Percentiles rank a stretch among this genome's conserved stretches.
Evolutionary conservation across 2,329 filamentous ascomycete genomes (phyloP).

Genomic region (Microascus cirrosus): DNA sequence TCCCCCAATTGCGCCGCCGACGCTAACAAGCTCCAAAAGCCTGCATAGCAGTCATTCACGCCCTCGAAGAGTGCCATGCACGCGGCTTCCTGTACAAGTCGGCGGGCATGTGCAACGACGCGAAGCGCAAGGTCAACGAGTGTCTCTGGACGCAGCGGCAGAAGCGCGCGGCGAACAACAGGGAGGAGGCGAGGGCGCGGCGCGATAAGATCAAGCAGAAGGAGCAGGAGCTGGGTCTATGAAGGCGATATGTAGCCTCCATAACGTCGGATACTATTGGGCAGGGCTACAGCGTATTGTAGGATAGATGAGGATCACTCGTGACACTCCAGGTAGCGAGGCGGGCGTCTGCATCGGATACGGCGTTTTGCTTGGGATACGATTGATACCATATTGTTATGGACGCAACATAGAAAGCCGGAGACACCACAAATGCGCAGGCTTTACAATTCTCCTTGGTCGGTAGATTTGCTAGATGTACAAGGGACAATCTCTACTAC

Average conservation of each 20-base stretch:
- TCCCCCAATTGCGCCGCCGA: too few relatives aligned
- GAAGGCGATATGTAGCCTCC: constrained; percentile 4
- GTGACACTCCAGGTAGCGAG: neutral
- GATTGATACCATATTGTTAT: neutral
- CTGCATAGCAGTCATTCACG: constrained; percentile 88
- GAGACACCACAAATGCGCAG: neutral
- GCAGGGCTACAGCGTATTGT: neutral
- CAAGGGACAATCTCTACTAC: neutral
- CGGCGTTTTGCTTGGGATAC: neutral
- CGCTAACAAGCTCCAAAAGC: constrained; percentile 38
- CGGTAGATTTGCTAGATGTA: constrained; percentile 2
- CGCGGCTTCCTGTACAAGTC: constrained; percentile 88
- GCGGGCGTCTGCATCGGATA: neutral
- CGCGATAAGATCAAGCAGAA: constrained; percentile 59
- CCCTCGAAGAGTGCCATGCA: constrained; percentile 91
- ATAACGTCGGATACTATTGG: neutral
- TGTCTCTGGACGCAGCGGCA: constrained; percentile 74
- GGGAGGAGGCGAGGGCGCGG: constrained; percentile 56
- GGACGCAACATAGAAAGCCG: neutral
- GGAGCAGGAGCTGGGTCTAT: constrained; percentile 45
- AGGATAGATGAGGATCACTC: neutral
- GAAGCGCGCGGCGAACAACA: constrained; percentile 68
- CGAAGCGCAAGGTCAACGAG: constrained; percentile 73
- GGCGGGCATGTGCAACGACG: constrained; percentile 77
- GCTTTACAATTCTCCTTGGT: neutral